Evolutionary conservation across 805 yeast species (phyloP).

Genomic region (Blastobotrys robertii): DNA sequence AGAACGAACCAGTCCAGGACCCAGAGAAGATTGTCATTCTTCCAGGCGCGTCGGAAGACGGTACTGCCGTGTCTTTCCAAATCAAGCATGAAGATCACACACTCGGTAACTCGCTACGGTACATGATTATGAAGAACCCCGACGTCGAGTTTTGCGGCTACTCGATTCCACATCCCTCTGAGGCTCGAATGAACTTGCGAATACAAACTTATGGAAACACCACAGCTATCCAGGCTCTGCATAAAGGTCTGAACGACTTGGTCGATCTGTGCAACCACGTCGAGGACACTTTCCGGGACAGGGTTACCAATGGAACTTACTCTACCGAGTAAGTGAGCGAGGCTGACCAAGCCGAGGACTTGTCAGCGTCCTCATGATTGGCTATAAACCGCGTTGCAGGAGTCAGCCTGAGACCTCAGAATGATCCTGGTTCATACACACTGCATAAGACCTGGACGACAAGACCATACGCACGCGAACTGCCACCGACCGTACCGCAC

Average conservation of each 20-base stretch:
- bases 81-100: constrained; percentile 93
- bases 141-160: constrained; percentile 98
- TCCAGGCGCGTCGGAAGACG: constrained; percentile 88
- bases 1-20: constrained; percentile 14
- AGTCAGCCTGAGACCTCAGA: too few relatives aligned
- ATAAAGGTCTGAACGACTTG: constrained; percentile 82
- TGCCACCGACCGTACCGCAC: too few relatives aligned
- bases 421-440: too few relatives aligned
- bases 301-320: constrained; percentile 41
- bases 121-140: constrained; percentile 93
- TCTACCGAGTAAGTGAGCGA: too few relatives aligned
- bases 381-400: too few relatives aligned
- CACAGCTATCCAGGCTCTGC: constrained; percentile 88
- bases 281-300: constrained; percentile 66
- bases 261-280: constrained; percentile 73
- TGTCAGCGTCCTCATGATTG: too few relatives aligned
- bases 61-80: constrained; percentile 90
- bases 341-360: too few relatives aligned
- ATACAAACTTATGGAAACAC: constrained; percentile 83
- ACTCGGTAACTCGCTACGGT: constrained; percentile 85
- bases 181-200: constrained; percentile 76
- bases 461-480: too few relatives aligned
- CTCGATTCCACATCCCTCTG: constrained; percentile 97
- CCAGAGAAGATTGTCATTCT: constrained; percentile 32
- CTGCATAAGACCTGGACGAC: too few relatives aligned